A percentile compares a stretch with the other conserved stretches of the same genome.
phyloP scores from a whole-genome alignment of 169 alveolate species.

The Eimeria maxima region DNA sequence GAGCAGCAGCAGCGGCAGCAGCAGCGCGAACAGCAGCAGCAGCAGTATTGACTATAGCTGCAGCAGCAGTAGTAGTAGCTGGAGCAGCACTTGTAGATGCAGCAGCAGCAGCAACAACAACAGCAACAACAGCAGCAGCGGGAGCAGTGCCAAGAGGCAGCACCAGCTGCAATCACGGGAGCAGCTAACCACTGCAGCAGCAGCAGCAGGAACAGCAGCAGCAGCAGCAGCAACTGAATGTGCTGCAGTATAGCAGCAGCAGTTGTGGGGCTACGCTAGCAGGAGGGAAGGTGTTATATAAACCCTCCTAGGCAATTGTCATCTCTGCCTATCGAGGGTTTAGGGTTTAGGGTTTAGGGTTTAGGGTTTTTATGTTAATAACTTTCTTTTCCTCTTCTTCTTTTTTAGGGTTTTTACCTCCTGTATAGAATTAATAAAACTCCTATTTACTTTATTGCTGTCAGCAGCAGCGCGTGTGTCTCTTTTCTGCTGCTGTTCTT shows the following conservation, averaged over 20 bases:
- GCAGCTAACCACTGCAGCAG: neutral
- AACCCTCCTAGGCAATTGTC: too few species aligned
- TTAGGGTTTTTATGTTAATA: too few species aligned
- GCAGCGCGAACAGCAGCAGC: neutral
- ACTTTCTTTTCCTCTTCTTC: neutral
- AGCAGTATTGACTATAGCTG: neutral
- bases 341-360: too few species aligned
- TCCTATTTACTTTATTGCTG: neutral
- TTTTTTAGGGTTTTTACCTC: too few species aligned
- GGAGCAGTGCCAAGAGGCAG: neutral
- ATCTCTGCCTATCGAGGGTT: too few species aligned
- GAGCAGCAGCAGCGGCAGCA: conserved; percentile 44
- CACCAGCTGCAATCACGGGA: neutral
- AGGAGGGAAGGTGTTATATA: too few species aligned
- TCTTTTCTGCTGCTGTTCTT: conserved; percentile 31
- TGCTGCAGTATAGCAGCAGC: neutral
- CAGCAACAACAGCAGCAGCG: neutral
- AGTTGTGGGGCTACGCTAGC: too few species aligned
- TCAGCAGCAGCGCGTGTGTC: neutral
- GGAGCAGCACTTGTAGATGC: neutral
- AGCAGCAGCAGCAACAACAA: neutral
- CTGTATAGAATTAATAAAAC: too few species aligned
- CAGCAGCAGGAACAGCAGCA: neutral
- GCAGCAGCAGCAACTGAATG: neutral
- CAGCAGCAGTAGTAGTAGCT: neutral